Conservation (phyloP, 352 stramenopile species). For the Pythium insidiosum region DNA sequence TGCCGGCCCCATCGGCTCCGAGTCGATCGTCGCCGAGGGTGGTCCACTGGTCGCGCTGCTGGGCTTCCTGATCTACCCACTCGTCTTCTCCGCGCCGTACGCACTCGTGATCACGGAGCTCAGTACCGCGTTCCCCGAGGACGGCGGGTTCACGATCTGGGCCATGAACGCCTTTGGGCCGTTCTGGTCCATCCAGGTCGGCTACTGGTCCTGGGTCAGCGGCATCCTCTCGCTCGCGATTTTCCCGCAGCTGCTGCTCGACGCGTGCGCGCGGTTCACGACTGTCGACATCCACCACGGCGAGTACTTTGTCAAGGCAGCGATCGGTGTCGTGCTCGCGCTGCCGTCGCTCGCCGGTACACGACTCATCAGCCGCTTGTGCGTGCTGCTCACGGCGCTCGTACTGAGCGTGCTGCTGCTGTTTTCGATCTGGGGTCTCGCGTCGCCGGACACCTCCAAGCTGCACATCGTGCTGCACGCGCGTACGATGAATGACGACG, state of each 20-base stretch:
- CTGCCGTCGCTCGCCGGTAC: conserved; percentile 16
- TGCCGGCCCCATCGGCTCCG: conserved; percentile 39
- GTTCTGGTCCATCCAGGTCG: conserved; percentile 76
- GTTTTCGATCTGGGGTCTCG: conserved; percentile 15
- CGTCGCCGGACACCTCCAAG: background rate
- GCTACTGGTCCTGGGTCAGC: conserved; percentile 78
- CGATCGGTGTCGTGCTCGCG: conserved; percentile 9
- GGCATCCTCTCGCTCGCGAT: conserved; percentile 44
- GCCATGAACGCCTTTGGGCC: conserved; percentile 57
- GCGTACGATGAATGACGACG: background rate
- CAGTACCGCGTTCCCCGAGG: conserved; percentile 63
- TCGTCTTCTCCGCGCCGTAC: conserved; percentile 57
- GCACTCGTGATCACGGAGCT: conserved; percentile 55
- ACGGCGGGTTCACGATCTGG: conserved; percentile 67
- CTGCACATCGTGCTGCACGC: background rate
- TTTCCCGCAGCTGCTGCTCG: conserved; percentile 40
- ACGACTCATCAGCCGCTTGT: conserved; percentile 8
- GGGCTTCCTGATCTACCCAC: conserved; percentile 43
- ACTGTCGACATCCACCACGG: background rate
- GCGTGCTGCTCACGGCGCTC: background rate
- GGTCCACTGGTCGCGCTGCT: conserved; percentile 49
- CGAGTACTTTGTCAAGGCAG: conserved; percentile 11
- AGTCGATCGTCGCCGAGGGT: conserved; percentile 38
- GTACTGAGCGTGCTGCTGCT: conserved; percentile 11
- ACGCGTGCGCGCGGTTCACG: background rate